Evolutionary conservation across 306 rosid species (phyloP), one percentile per base, ranked within the genome.

Genomic region (Biancaea sappan): DNA sequence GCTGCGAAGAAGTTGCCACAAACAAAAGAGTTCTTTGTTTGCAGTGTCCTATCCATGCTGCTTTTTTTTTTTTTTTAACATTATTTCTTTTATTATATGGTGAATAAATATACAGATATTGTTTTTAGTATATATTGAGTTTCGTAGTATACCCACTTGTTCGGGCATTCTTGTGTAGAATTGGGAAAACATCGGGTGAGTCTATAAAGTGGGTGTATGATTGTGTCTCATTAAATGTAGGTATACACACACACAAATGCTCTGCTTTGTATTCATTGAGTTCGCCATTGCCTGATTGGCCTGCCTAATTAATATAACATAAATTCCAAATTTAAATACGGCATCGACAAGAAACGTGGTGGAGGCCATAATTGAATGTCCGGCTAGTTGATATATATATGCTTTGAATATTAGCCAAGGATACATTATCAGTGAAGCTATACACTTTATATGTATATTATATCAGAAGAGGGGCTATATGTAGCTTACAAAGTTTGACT

Each of bases 401-500:
- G 66, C 66, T 52, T 22, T 5, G 26, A 19, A 19, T 50, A 53
- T 29, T 37, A 10, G 44, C 25, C 59, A 35, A 34, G 11, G 16
- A n/a, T 10, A 32, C 47, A n/a, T 38, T 21, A 9, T 24, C 2
- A 22, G 53, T 22, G 44, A 28, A 46, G 44, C 31, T 9, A 53
- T 10, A 40, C 62, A 18, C 43, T 7, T 2, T 52, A 37, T 5
- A 37, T n/a, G 21, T 37, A 37, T 5, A 37, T 53, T 53, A 44
- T 14, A 48, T 41, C 58, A 40, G 51, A 50, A 59, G 69, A 28
- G 69, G 43, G 51, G 21, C 19, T n/a, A 2, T 6, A 32, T 12
- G 19, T 26, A 70, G 59, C 34, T 11, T 34, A 28, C 32, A 16
- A 66, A 43, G 44, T 52, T 46, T 77, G 79, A 41, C 44, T 77